Percentiles rank a stretch among this genome's conserved stretches.
phyloP scores from a whole-genome alignment of 2,329 filamentous ascomycete species.

The Fusarium liriodendri region DNA sequence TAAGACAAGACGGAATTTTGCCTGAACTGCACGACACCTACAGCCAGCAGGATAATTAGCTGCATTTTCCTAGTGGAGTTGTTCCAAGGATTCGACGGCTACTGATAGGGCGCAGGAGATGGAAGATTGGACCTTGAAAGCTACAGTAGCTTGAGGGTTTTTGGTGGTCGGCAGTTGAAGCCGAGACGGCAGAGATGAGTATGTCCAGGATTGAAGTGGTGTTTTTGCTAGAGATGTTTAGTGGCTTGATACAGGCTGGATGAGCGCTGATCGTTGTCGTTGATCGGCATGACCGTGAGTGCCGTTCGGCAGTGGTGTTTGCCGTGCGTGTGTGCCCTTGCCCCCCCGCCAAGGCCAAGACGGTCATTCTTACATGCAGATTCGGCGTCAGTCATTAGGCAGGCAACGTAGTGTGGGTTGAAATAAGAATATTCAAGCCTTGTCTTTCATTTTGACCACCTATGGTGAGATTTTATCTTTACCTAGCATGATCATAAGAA shows the following conservation, averaged over 20 bases:
- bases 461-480: background rate
- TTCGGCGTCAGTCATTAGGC: background rate
- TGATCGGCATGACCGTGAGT: background rate
- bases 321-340: background rate
- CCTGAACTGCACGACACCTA: background rate
- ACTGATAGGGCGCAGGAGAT: background rate
- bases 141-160: background rate
- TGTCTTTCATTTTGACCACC: background rate
- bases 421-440: background rate
- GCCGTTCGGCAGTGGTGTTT: slow-evolving; percentile 4
- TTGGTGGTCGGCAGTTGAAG: background rate
- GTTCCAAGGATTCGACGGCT: background rate
- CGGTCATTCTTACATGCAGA: background rate
- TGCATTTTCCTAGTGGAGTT: slow-evolving; percentile 1
- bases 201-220: background rate
- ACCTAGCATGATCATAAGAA: background rate
- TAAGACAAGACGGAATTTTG: background rate
- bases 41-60: background rate
- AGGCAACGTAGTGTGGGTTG: background rate
- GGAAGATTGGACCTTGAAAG: background rate
- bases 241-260: background rate
- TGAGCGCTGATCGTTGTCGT: background rate
- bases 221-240: background rate
- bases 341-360: background rate
- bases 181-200: background rate